Percentiles rank a stretch among this genome's conserved stretches.
Conservation (phyloP, 148 eudicot genomes). For the Diospyros kaki region DNA sequence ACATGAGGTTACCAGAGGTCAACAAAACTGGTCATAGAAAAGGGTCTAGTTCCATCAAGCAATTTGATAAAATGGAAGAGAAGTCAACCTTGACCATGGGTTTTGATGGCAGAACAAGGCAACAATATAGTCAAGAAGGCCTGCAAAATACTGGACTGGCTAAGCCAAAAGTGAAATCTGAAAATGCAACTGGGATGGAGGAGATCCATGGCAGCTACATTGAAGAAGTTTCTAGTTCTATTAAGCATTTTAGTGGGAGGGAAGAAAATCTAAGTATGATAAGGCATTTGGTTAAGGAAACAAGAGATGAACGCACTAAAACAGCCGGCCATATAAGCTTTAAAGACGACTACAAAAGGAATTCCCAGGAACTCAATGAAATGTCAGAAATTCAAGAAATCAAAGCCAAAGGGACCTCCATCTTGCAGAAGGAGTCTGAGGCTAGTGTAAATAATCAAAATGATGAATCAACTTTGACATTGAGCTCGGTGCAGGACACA, state of each 20-base stretch:
- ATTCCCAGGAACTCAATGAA: slow-evolving; percentile 22
- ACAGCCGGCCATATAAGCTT: slow-evolving; percentile 26
- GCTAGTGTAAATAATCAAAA: slow-evolving; percentile 27
- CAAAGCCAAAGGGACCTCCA: slow-evolving; percentile 20
- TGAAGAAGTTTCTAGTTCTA: slow-evolving; percentile 23
- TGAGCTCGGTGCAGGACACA: slow-evolving; percentile 20
- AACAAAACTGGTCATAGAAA: slow-evolving; percentile 25
- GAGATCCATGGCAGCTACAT: slow-evolving; percentile 23
- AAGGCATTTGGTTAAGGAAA: slow-evolving; percentile 24
- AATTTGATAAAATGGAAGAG: slow-evolving; percentile 24
- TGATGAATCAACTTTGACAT: slow-evolving; percentile 25
- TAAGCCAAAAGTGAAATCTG: slow-evolving; percentile 24
- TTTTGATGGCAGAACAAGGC: slow-evolving; percentile 31
- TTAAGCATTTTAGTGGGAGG: slow-evolving; percentile 21
- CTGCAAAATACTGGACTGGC: slow-evolving; percentile 16
- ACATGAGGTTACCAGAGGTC: slow-evolving; percentile 21
- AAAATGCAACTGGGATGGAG: slow-evolving; percentile 9
- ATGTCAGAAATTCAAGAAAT: slow-evolving; percentile 28
- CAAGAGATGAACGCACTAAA: slow-evolving; percentile 31
- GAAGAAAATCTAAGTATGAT: slow-evolving; percentile 18
- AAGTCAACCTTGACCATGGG: slow-evolving; percentile 23
- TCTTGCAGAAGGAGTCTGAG: slow-evolving; percentile 28
- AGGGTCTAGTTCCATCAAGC: slow-evolving; percentile 30
- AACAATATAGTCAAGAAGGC: slow-evolving; percentile 21
- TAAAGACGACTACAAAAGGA: slow-evolving; percentile 25